Percentiles rank a stretch among this genome's conserved stretches.
These are phyloP conservation scores for Limnomonas spitsbergensis DNA, from an alignment of 139 green algal species.

Conservation along the genomic window DNA sequence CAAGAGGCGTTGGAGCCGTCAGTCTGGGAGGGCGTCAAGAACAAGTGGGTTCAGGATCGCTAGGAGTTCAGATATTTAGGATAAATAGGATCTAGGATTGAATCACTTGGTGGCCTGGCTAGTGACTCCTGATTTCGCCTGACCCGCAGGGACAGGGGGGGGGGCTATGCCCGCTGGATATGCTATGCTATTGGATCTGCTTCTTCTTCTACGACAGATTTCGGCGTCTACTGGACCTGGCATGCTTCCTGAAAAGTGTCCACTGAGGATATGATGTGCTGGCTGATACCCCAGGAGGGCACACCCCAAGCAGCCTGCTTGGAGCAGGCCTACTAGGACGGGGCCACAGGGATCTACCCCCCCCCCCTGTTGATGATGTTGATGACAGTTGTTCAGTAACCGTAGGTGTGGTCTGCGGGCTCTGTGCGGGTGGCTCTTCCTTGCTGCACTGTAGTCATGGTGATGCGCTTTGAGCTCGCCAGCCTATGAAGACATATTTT, in stretches of 20 bases:
- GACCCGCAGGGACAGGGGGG: too few relatives aligned
- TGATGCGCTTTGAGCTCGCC: background rate
- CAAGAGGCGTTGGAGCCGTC: constrained; percentile 45
- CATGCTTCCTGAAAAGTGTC: too few relatives aligned
- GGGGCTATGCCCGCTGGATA: too few relatives aligned
- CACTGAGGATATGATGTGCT: too few relatives aligned
- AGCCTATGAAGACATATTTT: background rate
- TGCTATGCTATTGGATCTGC: background rate
- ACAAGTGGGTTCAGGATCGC: constrained; percentile 43
- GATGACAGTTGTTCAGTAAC: too few relatives aligned
- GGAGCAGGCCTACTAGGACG: too few relatives aligned
- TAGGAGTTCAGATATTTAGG: background rate
- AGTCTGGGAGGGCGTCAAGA: constrained; percentile 77
- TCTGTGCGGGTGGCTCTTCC: background rate
- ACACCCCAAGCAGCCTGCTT: too few relatives aligned
- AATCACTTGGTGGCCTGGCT: constrained; percentile 2
- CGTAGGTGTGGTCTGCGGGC: too few relatives aligned
- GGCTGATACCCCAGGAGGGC: too few relatives aligned
- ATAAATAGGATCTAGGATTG: background rate
- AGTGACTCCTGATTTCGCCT: background rate
- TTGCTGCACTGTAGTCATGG: background rate
- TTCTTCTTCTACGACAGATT: background rate
- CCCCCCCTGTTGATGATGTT: too few relatives aligned
- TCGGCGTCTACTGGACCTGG: too few relatives aligned
- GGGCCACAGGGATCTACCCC: too few relatives aligned